Percentiles rank a stretch among this genome's conserved stretches.
These are phyloP conservation scores for Parastagonospora nodorum DNA, from an alignment of 2,329 filamentous ascomycete genomes.

Conservation along the genomic window DNA sequence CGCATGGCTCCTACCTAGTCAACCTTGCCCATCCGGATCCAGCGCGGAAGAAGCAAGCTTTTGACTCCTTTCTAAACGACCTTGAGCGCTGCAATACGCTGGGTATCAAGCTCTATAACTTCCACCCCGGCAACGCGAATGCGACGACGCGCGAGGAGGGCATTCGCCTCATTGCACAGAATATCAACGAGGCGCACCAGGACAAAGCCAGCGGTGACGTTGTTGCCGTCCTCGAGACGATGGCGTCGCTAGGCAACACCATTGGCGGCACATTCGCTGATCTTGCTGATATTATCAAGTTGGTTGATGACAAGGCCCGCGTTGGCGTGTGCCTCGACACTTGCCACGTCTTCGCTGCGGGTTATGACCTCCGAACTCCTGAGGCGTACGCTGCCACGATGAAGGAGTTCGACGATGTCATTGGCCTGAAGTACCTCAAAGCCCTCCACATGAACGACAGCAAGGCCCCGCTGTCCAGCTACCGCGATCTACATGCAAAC, in stretches of 20 bases:
- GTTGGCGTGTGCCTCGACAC: slow-evolving; percentile 97
- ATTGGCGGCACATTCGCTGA: slow-evolving; percentile 87
- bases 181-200: slow-evolving; percentile 80
- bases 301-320: slow-evolving; percentile 78
- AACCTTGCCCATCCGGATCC: slow-evolving; percentile 87
- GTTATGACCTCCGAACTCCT: slow-evolving; percentile 83
- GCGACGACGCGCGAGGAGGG: slow-evolving; percentile 70
- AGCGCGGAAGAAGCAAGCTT: slow-evolving; percentile 82
- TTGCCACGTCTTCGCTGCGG: slow-evolving; percentile 93
- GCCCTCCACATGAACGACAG: slow-evolving; percentile 95
- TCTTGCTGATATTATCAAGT: slow-evolving; percentile 79
- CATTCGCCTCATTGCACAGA: slow-evolving; percentile 76
- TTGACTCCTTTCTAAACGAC: slow-evolving; percentile 85
- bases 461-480: slow-evolving; percentile 82
- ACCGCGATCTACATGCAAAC: slow-evolving; percentile 91
- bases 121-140: slow-evolving; percentile 85
- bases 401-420: slow-evolving; percentile 73
- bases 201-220: slow-evolving; percentile 70
- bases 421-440: slow-evolving; percentile 79
- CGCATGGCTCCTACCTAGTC: slow-evolving; percentile 94
- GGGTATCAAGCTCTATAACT: slow-evolving; percentile 93
- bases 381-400: slow-evolving; percentile 75
- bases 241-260: slow-evolving; percentile 85
- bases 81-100: slow-evolving; percentile 81
- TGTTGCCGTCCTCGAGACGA: slow-evolving; percentile 88